Conservation (phyloP, 176 grass and related monocot genomes). For the Metroxylon sagu region DNA sequence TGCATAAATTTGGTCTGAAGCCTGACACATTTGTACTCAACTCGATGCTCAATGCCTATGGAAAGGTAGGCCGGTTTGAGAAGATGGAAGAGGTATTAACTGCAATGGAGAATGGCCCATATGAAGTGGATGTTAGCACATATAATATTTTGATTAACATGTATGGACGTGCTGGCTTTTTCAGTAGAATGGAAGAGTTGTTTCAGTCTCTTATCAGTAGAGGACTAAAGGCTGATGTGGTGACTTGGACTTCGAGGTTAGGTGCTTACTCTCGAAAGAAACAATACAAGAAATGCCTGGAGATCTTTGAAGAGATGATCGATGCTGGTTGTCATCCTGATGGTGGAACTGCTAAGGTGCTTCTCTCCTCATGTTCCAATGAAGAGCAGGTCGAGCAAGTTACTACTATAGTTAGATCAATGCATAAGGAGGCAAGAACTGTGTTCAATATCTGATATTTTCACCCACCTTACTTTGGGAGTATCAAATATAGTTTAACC, state of each 20-base stretch:
- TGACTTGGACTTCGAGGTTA: slow-evolving; percentile 76
- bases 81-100: slow-evolving; percentile 78
- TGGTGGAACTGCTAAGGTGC: slow-evolving; percentile 74
- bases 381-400: slow-evolving; percentile 73
- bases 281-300: slow-evolving; percentile 54
- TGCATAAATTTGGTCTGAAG: slow-evolving; percentile 63
- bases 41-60: slow-evolving; percentile 92
- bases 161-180: slow-evolving; percentile 59
- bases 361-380: slow-evolving; percentile 62
- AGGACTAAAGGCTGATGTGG: slow-evolving; percentile 63
- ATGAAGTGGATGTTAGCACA: slow-evolving; percentile 37
- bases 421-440: slow-evolving; percentile 63
- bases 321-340: slow-evolving; percentile 81
- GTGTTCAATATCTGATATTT: slow-evolving; percentile 31
- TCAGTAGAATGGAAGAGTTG: slow-evolving; percentile 69
- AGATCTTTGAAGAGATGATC: slow-evolving; percentile 90
- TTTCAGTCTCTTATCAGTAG: slow-evolving; percentile 28
- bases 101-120: slow-evolving; percentile 41
- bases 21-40: slow-evolving; percentile 77
- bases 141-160: slow-evolving; percentile 83
- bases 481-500: too few relatives aligned
- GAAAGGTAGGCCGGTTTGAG: slow-evolving; percentile 48
- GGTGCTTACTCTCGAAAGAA: slow-evolving; percentile 71
- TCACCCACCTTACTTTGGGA: background rate
- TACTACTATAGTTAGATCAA: slow-evolving; percentile 63